Base-by-base conservation (phyloP, 1,284 basidiomycete species). In the Hortiboletus rubellus region DNA sequence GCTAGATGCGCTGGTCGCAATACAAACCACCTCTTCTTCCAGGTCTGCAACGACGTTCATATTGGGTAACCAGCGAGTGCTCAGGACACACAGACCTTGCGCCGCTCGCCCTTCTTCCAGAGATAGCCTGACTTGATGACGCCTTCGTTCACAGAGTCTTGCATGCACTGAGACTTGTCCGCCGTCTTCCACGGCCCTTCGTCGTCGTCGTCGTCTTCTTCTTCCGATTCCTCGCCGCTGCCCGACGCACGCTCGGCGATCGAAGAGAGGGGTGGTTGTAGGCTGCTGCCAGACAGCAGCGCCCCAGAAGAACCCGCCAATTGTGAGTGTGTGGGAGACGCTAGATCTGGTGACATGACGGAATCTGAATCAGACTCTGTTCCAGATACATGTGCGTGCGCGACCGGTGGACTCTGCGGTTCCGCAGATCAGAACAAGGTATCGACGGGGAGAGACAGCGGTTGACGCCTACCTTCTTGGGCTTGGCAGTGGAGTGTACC, bases 11-110 rank as follows among this genome's bases (percentile, higher is more conserved):
- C 91, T 0, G 92, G 85, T 15, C 96, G 85, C 58, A 99, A 77
- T 0, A 99, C 97, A 66, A 98, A 99, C 96, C 96, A 99, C 38
- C 96, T 85, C 77, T 96, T 96, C 81, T 98, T 98, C 96, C 96
- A 99, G 2, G 89, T 94, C 93, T 97, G 68, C 49, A 46, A 41
- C 47, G 52, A 24, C 56, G 55, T 55, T 58, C 46, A 60, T 41
- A 64, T 55, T 7, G 57, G 52, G 58, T 46, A 48, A 55, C 47
- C 48, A 52, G 60, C 11, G 24, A 60, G 36, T 51, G 40, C 34
- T 47, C 40, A 30, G n/a, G 40, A 58, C 52, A 42, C 42, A 73
- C 82, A 60, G 63, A 94, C 94, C 89, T 98, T 98, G 74, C 97
- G 82, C 60, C 94, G 85, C 75, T 98, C 94, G 63, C 96, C 96